These are phyloP conservation scores for Solanum chilense DNA, from an alignment of 257 asterid genomes.

Conservation along the genomic window DNA sequence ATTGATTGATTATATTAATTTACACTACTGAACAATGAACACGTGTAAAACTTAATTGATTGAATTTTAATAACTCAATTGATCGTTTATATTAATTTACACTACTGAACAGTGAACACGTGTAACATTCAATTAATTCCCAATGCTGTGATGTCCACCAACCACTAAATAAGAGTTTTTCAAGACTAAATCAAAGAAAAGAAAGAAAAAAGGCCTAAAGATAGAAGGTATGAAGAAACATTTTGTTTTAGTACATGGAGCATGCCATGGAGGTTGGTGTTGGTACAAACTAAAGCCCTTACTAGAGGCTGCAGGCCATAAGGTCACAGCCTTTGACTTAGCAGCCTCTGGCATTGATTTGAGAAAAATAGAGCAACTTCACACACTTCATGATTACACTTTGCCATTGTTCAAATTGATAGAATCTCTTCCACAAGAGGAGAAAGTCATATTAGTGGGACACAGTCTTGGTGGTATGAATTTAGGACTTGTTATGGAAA, in stretches of 20 bases:
- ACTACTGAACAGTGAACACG: too few relatives aligned
- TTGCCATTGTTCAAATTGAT: slow-evolving; percentile 6
- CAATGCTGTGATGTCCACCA: background rate
- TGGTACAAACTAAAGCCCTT: slow-evolving; percentile 8
- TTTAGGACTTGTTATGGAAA: slow-evolving; percentile 8
- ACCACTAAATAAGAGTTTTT: background rate
- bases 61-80: too few relatives aligned
- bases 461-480: slow-evolving; percentile 18
- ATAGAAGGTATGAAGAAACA: background rate
- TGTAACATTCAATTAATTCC: background rate
- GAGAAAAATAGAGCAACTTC: background rate
- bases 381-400: slow-evolving; percentile 4
- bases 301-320: slow-evolving; percentile 4
- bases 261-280: slow-evolving; percentile 17
- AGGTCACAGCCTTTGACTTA: slow-evolving; percentile 8
- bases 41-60: too few relatives aligned
- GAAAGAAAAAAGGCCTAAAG: background rate
- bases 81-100: too few relatives aligned
- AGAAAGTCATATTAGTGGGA: slow-evolving; percentile 8
- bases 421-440: slow-evolving; percentile 5
- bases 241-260: slow-evolving; percentile 11
- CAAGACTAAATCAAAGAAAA: background rate
- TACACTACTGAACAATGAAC: too few relatives aligned
- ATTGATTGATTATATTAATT: too few relatives aligned
- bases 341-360: slow-evolving; percentile 8